Conservation (phyloP, 2,329 filamentous ascomycete species). For the Grosmannia serpens region DNA sequence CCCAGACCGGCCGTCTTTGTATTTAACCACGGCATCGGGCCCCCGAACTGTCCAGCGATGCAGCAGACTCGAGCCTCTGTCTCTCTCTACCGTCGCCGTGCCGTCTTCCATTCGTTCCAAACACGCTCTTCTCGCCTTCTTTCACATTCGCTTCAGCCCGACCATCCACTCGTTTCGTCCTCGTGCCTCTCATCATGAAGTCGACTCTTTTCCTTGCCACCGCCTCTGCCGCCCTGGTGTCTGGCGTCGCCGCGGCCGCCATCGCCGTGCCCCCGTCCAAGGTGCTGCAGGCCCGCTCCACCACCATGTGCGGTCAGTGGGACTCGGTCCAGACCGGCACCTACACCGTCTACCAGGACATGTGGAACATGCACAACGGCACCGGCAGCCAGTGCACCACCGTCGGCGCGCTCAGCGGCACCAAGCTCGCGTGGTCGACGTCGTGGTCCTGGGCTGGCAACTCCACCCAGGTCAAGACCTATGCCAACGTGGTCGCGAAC, state of each 20-base stretch:
- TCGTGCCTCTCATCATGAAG: background rate
- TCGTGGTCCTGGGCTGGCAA: conserved; percentile 31
- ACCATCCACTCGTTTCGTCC: too few species aligned
- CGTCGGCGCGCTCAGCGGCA: conserved; percentile 22
- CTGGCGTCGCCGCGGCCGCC: background rate
- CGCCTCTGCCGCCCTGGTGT: conserved; percentile 1
- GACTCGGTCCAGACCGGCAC: conserved; percentile 16
- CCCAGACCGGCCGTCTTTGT: too few species aligned
- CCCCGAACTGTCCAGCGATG: too few species aligned
- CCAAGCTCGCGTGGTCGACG: conserved; percentile 29
- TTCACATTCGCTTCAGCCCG: too few species aligned
- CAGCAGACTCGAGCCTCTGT: too few species aligned
- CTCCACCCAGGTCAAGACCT: conserved; percentile 31
- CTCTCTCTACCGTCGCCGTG: too few species aligned
- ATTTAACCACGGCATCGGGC: too few species aligned
- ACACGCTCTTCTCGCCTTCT: too few species aligned
- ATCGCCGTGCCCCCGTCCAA: background rate
- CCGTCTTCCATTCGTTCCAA: too few species aligned
- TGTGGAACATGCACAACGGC: conserved; percentile 30
- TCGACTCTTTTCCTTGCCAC: background rate
- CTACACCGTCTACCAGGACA: conserved; percentile 41
- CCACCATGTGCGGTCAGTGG: conserved; percentile 9
- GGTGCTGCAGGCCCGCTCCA: conserved; percentile 7
- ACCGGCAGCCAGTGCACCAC: conserved; percentile 32
- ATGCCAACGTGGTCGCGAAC: conserved; percentile 29